Percentiles rank a stretch among this genome's conserved stretches.
These are phyloP conservation scores for Phialophora verrucosa DNA, from an alignment of 2,329 filamentous ascomycete genomes.

Conservation along the genomic window DNA sequence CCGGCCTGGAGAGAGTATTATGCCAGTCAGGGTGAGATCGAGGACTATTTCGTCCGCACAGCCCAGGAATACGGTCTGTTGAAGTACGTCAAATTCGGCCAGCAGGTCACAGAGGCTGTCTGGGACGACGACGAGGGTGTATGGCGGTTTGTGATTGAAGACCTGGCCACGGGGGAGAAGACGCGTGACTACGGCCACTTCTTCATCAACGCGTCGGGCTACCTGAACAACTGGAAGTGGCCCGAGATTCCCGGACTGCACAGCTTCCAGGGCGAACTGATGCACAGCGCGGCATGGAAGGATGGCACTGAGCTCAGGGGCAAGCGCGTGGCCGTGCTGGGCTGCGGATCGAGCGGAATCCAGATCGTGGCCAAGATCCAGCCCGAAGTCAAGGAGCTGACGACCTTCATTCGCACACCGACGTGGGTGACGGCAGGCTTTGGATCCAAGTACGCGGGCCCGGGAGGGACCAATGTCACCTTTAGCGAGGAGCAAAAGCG, in stretches of 20 bases:
- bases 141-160: too few species aligned
- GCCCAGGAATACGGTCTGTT: too few species aligned
- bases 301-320: conserved; percentile 58
- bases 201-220: too few species aligned
- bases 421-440: conserved; percentile 38
- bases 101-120: too few species aligned
- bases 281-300: conserved; percentile 64
- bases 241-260: conserved; percentile 44
- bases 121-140: too few species aligned
- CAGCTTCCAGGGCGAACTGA: conserved; percentile 62
- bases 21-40: too few species aligned
- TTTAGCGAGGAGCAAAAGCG: conserved; percentile 9
- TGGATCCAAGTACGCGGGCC: conserved; percentile 21
- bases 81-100: too few species aligned
- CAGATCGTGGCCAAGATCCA: conserved; percentile 47
- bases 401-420: conserved; percentile 36
- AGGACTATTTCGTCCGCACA: too few species aligned
- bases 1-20: too few species aligned
- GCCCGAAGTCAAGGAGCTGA: conserved; percentile 39
- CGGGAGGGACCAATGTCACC: conserved; percentile 28
- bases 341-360: conserved; percentile 36
- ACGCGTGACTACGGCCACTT: too few species aligned
- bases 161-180: too few species aligned
- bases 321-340: conserved; percentile 38
- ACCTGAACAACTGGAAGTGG: too few species aligned